A percentile compares a stretch with the other conserved stretches of the same genome.
Conservation (phyloP, 2,329 filamentous ascomycete genomes). For the Colletotrichum liaoningense region DNA sequence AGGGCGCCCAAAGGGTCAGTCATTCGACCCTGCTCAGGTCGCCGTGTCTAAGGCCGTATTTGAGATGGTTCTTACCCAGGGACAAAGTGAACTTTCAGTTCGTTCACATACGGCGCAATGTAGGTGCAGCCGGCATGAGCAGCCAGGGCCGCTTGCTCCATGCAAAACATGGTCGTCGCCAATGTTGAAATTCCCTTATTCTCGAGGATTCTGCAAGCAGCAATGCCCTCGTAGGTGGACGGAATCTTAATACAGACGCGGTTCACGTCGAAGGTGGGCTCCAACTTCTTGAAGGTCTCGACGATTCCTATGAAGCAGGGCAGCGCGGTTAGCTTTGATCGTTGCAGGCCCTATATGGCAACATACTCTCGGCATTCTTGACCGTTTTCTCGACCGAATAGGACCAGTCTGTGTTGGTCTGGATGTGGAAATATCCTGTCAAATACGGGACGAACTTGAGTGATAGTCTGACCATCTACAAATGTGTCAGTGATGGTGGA, state of each 20-base stretch:
- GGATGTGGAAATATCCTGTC: slow-evolving; percentile 66
- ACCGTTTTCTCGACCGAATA: slow-evolving; percentile 62
- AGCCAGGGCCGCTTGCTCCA: slow-evolving; percentile 70
- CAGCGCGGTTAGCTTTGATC: neutral
- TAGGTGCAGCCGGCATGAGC: slow-evolving; percentile 69
- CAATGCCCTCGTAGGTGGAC: slow-evolving; percentile 71
- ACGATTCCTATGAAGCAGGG: slow-evolving; percentile 58
- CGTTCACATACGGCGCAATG: slow-evolving; percentile 75
- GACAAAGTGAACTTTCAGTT: slow-evolving; percentile 72
- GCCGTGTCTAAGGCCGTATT: neutral
- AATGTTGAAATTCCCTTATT: slow-evolving; percentile 66
- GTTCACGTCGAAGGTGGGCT: slow-evolving; percentile 54
- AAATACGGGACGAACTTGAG: slow-evolving; percentile 61
- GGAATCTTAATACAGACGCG: slow-evolving; percentile 74
- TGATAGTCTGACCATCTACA: slow-evolving; percentile 66
- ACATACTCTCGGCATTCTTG: slow-evolving; percentile 61
- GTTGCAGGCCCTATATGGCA: neutral
- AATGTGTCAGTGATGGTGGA: slow-evolving; percentile 1
- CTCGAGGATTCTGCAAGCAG: slow-evolving; percentile 67
- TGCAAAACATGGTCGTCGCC: slow-evolving; percentile 72
- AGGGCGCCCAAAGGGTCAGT: neutral
- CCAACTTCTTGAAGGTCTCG: slow-evolving; percentile 56
- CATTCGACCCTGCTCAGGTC: neutral
- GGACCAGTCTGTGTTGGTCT: slow-evolving; percentile 68
- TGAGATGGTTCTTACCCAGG: slow-evolving; percentile 47